A percentile compares a stretch with the other conserved stretches of the same genome.
Conservation (phyloP, 228 moss, liverwort and hornwort species). For the Sphagnum magellanicum region DNA sequence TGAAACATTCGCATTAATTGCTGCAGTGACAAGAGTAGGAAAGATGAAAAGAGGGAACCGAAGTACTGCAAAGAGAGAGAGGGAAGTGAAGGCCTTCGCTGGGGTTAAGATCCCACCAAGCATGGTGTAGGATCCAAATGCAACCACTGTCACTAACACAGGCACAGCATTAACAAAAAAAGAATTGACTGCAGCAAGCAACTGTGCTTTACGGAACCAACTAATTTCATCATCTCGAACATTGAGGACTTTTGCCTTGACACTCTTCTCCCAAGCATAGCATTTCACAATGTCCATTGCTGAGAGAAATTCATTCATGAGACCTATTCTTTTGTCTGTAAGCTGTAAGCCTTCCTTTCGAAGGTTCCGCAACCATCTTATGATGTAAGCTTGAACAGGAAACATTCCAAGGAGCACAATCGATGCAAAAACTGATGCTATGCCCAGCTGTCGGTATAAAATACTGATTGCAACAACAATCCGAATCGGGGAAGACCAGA, state of each 20-base stretch:
- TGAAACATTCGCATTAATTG: slow-evolving; percentile 70
- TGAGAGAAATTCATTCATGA: slow-evolving; percentile 63
- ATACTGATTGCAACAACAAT: slow-evolving; percentile 53
- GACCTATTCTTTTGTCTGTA: slow-evolving; percentile 65
- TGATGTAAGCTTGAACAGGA: slow-evolving; percentile 48
- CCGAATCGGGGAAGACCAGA: slow-evolving; percentile 64
- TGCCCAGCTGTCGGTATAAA: slow-evolving; percentile 53
- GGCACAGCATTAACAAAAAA: slow-evolving; percentile 74
- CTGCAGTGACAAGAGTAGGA: slow-evolving; percentile 55
- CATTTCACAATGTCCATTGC: slow-evolving; percentile 87
- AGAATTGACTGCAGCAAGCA: slow-evolving; percentile 49
- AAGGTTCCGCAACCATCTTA: slow-evolving; percentile 38
- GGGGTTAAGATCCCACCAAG: slow-evolving; percentile 48
- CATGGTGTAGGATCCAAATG: slow-evolving; percentile 51
- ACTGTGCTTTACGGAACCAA: slow-evolving; percentile 63
- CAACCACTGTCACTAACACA: slow-evolving; percentile 58
- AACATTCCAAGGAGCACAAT: slow-evolving; percentile 54
- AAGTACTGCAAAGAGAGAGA: slow-evolving; percentile 66
- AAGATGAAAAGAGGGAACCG: slow-evolving; percentile 77
- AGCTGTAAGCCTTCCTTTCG: slow-evolving; percentile 53
- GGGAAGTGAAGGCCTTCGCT: slow-evolving; percentile 72
- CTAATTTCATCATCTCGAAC: slow-evolving; percentile 49
- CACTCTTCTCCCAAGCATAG: slow-evolving; percentile 71
- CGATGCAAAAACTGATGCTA: slow-evolving; percentile 45
- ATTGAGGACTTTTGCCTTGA: slow-evolving; percentile 33